phyloP scores from a whole-genome alignment of 2,329 filamentous ascomycete genomes.

The Aspergillaceae sp. region DNA sequence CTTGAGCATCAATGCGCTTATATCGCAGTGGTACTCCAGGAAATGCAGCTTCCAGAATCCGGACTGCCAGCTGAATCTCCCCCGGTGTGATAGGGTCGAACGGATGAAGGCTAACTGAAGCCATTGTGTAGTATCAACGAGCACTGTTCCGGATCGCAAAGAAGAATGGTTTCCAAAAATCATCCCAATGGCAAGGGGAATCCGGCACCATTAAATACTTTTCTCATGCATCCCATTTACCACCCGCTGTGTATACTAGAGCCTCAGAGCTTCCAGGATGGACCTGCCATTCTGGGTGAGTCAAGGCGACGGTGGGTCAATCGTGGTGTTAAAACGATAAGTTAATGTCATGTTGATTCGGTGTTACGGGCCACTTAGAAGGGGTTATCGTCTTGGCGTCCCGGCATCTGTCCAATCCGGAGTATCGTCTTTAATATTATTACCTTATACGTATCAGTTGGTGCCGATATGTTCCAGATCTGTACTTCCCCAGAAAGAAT shows the following conservation, averaged over 20 bases:
- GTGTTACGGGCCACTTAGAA: no score
- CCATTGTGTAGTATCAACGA: neutral
- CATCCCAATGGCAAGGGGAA: neutral
- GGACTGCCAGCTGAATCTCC: slow-evolving; percentile 29
- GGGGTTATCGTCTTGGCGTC: no score
- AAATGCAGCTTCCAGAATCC: slow-evolving; percentile 28
- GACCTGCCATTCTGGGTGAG: slow-evolving; percentile 21
- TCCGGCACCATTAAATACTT: neutral
- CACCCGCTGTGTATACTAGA: neutral
- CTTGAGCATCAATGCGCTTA: slow-evolving; percentile 59
- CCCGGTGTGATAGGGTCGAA: slow-evolving; percentile 31
- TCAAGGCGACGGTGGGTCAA: neutral
- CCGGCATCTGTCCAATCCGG: no score
- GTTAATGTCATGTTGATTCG: no score
- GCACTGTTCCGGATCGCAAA: neutral
- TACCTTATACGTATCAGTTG: no score
- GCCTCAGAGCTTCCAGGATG: slow-evolving; percentile 10
- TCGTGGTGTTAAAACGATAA: no score
- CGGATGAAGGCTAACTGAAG: slow-evolving; percentile 17
- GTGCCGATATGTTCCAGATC: neutral
- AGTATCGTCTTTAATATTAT: no score
- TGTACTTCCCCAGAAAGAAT: neutral
- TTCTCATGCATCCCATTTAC: neutral
- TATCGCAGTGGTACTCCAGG: slow-evolving; percentile 38
- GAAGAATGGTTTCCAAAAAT: neutral